These are phyloP conservation scores for Fusarium floridanum DNA, from an alignment of 2,329 filamentous ascomycete genomes.

Conservation along the genomic window DNA sequence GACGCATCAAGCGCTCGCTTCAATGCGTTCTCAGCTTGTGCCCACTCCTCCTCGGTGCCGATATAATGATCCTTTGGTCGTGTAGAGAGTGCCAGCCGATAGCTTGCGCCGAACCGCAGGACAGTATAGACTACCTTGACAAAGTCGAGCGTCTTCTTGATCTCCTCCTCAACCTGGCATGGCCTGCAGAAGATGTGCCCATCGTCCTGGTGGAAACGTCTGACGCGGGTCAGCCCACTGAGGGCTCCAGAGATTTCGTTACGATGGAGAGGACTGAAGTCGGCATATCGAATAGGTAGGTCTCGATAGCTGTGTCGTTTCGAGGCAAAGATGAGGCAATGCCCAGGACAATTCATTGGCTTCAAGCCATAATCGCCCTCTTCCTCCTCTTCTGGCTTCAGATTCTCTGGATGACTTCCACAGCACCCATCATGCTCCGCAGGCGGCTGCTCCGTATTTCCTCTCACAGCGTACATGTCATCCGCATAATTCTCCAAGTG, in stretches of 20 bases:
- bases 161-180: constrained; percentile 80
- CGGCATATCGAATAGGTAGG: constrained; percentile 85
- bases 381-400: constrained; percentile 63
- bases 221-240: constrained; percentile 84
- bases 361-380: constrained; percentile 85
- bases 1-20: constrained; percentile 70
- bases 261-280: constrained; percentile 88
- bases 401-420: constrained; percentile 45
- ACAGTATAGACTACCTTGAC: constrained; percentile 78
- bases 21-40: constrained; percentile 57
- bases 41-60: constrained; percentile 76
- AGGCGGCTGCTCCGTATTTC: constrained; percentile 53
- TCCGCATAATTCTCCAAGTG: constrained; percentile 92
- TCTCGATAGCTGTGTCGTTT: constrained; percentile 82
- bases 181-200: constrained; percentile 91
- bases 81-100: constrained; percentile 83
- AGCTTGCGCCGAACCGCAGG: constrained; percentile 75
- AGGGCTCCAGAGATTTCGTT: constrained; percentile 88
- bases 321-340: constrained; percentile 85
- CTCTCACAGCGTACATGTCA: constrained; percentile 89
- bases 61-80: constrained; percentile 83
- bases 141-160: constrained; percentile 79
- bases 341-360: constrained; percentile 93
- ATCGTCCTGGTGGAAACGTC: constrained; percentile 91
- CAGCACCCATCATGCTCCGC: constrained; percentile 45